Base-by-base conservation (phyloP, 352 stramenopile species). In the Sclerospora graminicola region DNA sequence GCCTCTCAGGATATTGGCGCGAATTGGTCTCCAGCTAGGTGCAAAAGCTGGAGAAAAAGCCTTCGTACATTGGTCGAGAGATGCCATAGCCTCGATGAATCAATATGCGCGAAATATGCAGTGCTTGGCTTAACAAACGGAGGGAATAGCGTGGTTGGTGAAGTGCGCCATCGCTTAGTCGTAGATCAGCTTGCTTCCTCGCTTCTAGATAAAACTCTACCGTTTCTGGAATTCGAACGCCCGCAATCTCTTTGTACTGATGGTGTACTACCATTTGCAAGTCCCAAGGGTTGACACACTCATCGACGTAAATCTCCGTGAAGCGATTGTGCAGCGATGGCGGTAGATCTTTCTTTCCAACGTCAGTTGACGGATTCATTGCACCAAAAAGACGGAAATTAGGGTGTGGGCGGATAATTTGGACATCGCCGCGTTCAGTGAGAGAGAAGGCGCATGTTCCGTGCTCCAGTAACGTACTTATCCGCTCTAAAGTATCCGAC, bases 301-400 rank as follows among this genome's bases (percentile, higher is more conserved):
- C 97, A 51, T 98, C 83, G 4, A 99, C 95, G 63, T 98, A 99
- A 26, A 98, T 85, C 51, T 98, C 92, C 0, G 94, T 97, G 57
- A 98, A 99, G 19, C 95, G 91, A 44, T 97, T 97, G 29, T 97
- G 80, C 13, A 99, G 85, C 18, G 94, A 97, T n/a, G 93, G 78
- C 4, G 95, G 95, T 14, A 99, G 65, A 58, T 99, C 96, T 62
- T 98, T 98, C 67, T 99, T 99, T 14, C 97, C 95, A 8, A 98
- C 86, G 69, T 99, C 97, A 0, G 95, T 99, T n/a, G 96, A 97
- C 31, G 97, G 97, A 67, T 99, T 99, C 97, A 99, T 99, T 15
- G 97, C 96, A 43, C 95, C 97, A 80, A 99, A 99, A 28, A 99
- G 71, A 26, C 96, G 87, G 54, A 99, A 99, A 53, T 99, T 97